Conservation (phyloP, 495 filamentous ascomycete species). For the Penicillium egyptiacum region DNA sequence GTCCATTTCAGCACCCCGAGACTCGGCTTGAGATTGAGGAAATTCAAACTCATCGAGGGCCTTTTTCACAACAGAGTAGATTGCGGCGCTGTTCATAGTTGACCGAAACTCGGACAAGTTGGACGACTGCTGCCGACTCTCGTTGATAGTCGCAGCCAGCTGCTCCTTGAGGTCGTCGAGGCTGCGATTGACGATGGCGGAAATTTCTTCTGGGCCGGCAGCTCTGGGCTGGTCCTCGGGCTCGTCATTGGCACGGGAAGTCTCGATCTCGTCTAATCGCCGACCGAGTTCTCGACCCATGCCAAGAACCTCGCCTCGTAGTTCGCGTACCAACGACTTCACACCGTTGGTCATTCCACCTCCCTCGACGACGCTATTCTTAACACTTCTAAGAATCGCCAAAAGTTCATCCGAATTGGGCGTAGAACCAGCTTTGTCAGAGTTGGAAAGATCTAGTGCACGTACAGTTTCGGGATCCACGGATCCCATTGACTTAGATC, state of each 20-base stretch:
- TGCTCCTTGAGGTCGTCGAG: constrained; percentile 78
- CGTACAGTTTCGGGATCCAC: constrained; percentile 26
- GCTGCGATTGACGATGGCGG: constrained; percentile 73
- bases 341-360: constrained; percentile 87
- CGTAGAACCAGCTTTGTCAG: constrained; percentile 29
- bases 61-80: constrained; percentile 76
- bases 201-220: constrained; percentile 67
- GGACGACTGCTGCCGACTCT: constrained; percentile 66
- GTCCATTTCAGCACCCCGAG: constrained; percentile 47
- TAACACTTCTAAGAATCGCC: constrained; percentile 75
- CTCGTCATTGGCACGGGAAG: constrained; percentile 40
- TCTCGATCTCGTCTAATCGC: constrained; percentile 69
- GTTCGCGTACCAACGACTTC: constrained; percentile 82
- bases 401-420: constrained; percentile 59
- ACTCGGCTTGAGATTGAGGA: constrained; percentile 37
- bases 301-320: constrained; percentile 87
- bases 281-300: constrained; percentile 87
- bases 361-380: constrained; percentile 80
- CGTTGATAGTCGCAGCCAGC: constrained; percentile 70
- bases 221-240: constrained; percentile 43
- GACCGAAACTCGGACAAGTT: constrained; percentile 48
- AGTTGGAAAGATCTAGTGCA: constrained; percentile 27
- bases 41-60: constrained; percentile 66
- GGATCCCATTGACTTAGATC: constrained; percentile 25
- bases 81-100: constrained; percentile 69